phyloP scores from a whole-genome alignment of 345 rosid genomes.

The Boechera divaricarpa region DNA sequence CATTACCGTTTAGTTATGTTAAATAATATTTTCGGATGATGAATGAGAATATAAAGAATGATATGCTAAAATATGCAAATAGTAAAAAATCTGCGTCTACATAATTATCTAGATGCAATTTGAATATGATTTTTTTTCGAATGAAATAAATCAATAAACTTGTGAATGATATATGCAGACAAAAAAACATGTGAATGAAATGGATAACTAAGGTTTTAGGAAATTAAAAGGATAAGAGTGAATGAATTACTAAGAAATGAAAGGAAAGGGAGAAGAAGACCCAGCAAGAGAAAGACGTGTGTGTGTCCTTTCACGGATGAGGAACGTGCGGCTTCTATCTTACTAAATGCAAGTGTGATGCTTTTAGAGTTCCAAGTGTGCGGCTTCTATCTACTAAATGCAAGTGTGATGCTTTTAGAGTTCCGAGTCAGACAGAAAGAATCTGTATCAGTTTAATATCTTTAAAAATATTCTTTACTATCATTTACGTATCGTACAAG shows the following conservation, averaged over 20 bases:
- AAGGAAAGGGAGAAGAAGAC: slow-evolving; percentile 13
- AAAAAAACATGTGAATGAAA: background rate
- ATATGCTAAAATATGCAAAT: too few species aligned
- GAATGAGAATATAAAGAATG: too few species aligned
- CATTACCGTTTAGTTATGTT: too few species aligned
- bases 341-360: background rate
- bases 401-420: background rate
- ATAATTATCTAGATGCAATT: too few species aligned
- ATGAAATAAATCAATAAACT: background rate
- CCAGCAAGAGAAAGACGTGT: slow-evolving; percentile 1
- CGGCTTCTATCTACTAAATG: background rate
- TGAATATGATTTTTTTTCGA: too few species aligned
- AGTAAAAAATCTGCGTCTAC: too few species aligned
- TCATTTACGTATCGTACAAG: background rate
- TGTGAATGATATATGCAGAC: background rate
- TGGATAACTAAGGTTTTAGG: background rate
- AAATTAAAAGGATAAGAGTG: slow-evolving; percentile 35
- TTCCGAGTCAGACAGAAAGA: slow-evolving; percentile 27
- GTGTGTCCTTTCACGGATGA: slow-evolving; percentile 35
- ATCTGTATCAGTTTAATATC: slow-evolving; percentile 6
- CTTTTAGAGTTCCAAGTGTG: slow-evolving; percentile 14
- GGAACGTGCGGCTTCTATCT: slow-evolving; percentile 40
- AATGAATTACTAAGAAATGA: slow-evolving; percentile 12
- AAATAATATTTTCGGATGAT: too few species aligned
- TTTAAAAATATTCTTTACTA: background rate